Evolutionary conservation across 2,329 filamentous ascomycete species (phyloP).

Genomic region (Ophiostoma fasciatum): DNA sequence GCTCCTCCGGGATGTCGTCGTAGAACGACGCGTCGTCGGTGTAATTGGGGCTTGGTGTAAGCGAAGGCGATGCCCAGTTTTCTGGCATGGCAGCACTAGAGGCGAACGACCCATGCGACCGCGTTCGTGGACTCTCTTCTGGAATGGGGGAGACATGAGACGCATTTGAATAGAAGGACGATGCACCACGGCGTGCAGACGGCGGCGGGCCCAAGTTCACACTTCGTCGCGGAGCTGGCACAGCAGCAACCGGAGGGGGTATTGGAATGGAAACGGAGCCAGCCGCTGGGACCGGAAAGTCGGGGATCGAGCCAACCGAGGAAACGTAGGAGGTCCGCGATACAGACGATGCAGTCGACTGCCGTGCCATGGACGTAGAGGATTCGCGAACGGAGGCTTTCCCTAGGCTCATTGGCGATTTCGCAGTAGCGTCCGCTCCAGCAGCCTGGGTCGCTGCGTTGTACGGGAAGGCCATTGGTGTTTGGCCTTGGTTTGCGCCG

Average conservation of each 20-base stretch:
- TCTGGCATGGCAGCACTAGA: slow-evolving; percentile 61
- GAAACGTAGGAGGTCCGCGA: slow-evolving; percentile 39
- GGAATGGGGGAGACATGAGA: slow-evolving; percentile 63
- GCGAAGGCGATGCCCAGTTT: slow-evolving; percentile 42
- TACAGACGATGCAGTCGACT: slow-evolving; percentile 21
- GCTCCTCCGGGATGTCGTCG: slow-evolving; percentile 34
- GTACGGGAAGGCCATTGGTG: too few species aligned
- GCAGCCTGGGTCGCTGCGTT: too few species aligned
- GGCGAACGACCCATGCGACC: slow-evolving; percentile 49
- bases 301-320: slow-evolving; percentile 42
- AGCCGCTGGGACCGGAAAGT: slow-evolving; percentile 35
- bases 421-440: too few species aligned
- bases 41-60: slow-evolving; percentile 28
- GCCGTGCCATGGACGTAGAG: slow-evolving; percentile 27
- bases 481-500: slow-evolving; percentile 30
- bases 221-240: slow-evolving; percentile 26
- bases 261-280: slow-evolving; percentile 11
- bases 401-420: too few species aligned
- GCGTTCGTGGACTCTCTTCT: slow-evolving; percentile 47
- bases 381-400: too few species aligned
- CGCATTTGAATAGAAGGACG: slow-evolving; percentile 48
- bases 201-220: slow-evolving; percentile 45
- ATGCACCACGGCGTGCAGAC: slow-evolving; percentile 42
- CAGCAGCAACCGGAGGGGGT: slow-evolving; percentile 11
- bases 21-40: slow-evolving; percentile 28